Percentiles rank a stretch among this genome's conserved stretches.
These are phyloP conservation scores for Sarcocystis neurona DNA, from an alignment of 169 alveolate genomes.

Conservation along the genomic window DNA sequence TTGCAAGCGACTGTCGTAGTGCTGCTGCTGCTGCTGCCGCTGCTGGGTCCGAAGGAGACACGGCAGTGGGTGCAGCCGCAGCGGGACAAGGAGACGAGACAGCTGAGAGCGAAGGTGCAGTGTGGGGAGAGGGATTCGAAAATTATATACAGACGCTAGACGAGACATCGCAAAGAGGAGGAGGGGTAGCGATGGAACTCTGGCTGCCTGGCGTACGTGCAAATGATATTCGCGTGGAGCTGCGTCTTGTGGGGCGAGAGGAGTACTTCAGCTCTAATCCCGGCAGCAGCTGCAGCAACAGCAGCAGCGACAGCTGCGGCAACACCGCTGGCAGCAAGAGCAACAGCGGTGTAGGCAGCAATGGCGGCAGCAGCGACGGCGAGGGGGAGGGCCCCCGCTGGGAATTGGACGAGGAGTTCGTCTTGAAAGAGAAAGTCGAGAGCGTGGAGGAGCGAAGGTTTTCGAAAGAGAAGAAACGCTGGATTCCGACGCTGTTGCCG, in stretches of 20 bases:
- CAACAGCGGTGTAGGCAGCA: no score
- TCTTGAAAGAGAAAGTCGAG: neutral
- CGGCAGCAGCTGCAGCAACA: neutral
- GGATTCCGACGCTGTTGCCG: neutral
- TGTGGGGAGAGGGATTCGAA: neutral
- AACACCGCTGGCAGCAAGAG: no score
- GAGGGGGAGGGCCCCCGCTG: neutral
- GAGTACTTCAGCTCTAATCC: neutral
- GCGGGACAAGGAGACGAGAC: neutral
- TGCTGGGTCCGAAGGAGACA: neutral
- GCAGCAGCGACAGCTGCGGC: neutral
- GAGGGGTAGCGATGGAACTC: constrained; percentile 20
- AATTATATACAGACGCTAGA: neutral
- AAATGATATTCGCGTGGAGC: constrained; percentile 8
- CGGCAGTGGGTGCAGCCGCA: constrained; percentile 12
- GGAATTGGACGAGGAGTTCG: neutral
- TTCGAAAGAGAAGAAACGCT: neutral
- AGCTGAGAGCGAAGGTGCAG: neutral
- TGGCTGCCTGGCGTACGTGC: constrained; percentile 45
- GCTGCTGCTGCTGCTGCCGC: neutral
- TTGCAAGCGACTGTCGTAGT: neutral
- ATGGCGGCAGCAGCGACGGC: neutral
- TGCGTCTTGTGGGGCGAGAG: constrained; percentile 18
- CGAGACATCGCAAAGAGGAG: constrained; percentile 4
- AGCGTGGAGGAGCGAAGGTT: neutral